Evolutionary conservation across 2,329 filamentous ascomycete genomes (phyloP).

Genomic region (Colletotrichum spinosum): DNA sequence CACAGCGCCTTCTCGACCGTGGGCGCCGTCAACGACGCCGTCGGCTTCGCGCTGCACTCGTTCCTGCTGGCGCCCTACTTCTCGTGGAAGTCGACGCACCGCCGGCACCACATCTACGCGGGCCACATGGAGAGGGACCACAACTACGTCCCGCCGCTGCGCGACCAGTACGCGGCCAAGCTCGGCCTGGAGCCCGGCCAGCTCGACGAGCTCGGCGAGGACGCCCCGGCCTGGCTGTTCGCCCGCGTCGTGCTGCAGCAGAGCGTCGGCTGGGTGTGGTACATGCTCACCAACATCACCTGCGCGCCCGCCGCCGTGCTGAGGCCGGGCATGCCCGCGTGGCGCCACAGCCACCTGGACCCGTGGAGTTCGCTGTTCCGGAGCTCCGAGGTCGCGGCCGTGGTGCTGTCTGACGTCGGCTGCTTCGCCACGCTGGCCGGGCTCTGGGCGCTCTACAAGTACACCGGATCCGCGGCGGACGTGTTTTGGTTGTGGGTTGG

Average conservation of each 20-base stretch:
- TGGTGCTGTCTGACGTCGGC: slow-evolving; percentile 70
- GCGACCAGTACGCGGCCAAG: slow-evolving; percentile 40
- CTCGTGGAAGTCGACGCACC: slow-evolving; percentile 77
- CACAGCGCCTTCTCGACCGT: slow-evolving; percentile 74
- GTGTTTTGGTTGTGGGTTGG: slow-evolving; percentile 70
- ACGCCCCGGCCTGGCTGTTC: slow-evolving; percentile 62
- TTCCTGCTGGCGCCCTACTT: slow-evolving; percentile 76
- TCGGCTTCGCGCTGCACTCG: slow-evolving; percentile 74
- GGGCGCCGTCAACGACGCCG: slow-evolving; percentile 67
- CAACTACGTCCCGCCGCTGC: slow-evolving; percentile 66
- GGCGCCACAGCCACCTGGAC: slow-evolving; percentile 66
- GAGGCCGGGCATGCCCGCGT: neutral
- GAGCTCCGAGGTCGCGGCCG: slow-evolving; percentile 63
- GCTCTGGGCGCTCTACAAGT: slow-evolving; percentile 61
- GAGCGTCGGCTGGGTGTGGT: slow-evolving; percentile 4
- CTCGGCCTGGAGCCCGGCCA: neutral
- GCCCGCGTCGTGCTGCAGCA: neutral
- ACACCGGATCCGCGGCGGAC: slow-evolving; percentile 45
- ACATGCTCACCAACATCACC: slow-evolving; percentile 1
- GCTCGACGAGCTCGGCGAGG: slow-evolving; percentile 53
- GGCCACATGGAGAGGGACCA: slow-evolving; percentile 76
- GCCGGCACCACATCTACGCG: slow-evolving; percentile 75
- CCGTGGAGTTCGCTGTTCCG: slow-evolving; percentile 71
- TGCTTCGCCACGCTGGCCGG: slow-evolving; percentile 50
- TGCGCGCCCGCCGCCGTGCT: neutral